These are phyloP conservation scores for Volvox reticuliferus DNA, from an alignment of 139 green algal genomes.

Conservation along the genomic window DNA sequence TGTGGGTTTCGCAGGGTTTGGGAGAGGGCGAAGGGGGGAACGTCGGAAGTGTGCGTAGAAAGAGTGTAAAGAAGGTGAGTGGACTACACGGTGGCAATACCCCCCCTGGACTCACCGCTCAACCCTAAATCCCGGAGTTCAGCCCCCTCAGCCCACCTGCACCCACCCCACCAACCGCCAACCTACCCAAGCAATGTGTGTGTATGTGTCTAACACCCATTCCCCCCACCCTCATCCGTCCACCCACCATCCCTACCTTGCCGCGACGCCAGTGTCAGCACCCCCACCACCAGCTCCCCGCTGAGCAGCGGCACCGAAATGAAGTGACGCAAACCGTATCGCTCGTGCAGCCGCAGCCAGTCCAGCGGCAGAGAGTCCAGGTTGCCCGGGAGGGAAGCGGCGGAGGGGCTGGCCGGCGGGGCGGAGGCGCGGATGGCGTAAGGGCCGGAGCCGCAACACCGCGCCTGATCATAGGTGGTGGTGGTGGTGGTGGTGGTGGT, in stretches of 20 bases:
- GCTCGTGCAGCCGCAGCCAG: not conserved
- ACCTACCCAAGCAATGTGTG: too few species aligned
- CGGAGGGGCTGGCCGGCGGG: not conserved
- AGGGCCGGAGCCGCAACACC: not conserved
- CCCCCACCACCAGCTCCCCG: not conserved
- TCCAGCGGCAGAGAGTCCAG: slow-evolving; percentile 6
- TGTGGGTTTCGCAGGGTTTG: not conserved
- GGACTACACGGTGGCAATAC: too few species aligned
- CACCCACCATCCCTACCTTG: not conserved
- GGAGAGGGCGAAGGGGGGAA: too few species aligned
- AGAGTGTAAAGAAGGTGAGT: too few species aligned
- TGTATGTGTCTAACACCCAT: not conserved
- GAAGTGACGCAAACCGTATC: slow-evolving; percentile 31
- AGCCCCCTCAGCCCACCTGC: too few species aligned
- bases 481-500: not conserved
- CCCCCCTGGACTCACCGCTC: not conserved
- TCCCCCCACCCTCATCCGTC: not conserved
- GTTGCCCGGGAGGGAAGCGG: not conserved
- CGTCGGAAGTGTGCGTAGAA: not conserved
- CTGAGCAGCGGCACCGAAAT: not conserved
- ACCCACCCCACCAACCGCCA: too few species aligned
- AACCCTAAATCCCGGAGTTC: not conserved
- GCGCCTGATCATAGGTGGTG: not conserved
- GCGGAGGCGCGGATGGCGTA: not conserved
- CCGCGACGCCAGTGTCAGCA: slow-evolving; percentile 12